These are phyloP conservation scores for Scenedesmus sp. DNA, from an alignment of 163 green algal genomes.

Conservation along the genomic window DNA sequence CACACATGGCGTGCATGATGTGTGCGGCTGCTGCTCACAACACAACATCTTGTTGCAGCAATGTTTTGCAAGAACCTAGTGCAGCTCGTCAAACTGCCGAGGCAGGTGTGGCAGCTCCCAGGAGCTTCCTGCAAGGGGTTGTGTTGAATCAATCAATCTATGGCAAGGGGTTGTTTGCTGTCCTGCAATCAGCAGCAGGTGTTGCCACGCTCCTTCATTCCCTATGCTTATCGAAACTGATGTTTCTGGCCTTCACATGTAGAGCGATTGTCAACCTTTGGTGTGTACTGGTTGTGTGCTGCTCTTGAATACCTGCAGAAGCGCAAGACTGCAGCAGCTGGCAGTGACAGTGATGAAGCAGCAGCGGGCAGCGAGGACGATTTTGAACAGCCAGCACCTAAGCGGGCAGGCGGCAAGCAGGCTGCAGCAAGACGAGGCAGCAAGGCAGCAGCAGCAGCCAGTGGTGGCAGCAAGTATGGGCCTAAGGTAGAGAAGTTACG, in stretches of 20 bases:
- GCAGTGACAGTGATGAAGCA: constrained; percentile 4
- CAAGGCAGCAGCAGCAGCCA: background rate
- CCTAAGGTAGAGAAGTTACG: constrained; percentile 33
- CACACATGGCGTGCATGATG: background rate
- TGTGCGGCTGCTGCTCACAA: background rate
- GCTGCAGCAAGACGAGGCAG: background rate
- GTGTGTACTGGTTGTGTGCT: background rate
- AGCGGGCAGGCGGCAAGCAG: constrained; percentile 2
- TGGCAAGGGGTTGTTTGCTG: too few species aligned
- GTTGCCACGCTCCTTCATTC: too few species aligned
- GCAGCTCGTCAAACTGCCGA: background rate
- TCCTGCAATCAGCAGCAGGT: background rate
- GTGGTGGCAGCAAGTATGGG: constrained; percentile 36
- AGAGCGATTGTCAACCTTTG: too few species aligned
- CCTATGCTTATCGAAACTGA: too few species aligned
- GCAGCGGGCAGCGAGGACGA: background rate
- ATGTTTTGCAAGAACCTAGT: background rate
- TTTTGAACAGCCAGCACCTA: background rate
- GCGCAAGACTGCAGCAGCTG: constrained; percentile 13
- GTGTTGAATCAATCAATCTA: too few species aligned
- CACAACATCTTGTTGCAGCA: background rate
- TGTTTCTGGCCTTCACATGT: background rate
- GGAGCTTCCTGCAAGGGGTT: background rate
- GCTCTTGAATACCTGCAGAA: constrained; percentile 13
- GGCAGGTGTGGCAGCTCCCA: background rate